Conservation (phyloP, 1,284 basidiomycete genomes). For the Leccinum insolens region DNA sequence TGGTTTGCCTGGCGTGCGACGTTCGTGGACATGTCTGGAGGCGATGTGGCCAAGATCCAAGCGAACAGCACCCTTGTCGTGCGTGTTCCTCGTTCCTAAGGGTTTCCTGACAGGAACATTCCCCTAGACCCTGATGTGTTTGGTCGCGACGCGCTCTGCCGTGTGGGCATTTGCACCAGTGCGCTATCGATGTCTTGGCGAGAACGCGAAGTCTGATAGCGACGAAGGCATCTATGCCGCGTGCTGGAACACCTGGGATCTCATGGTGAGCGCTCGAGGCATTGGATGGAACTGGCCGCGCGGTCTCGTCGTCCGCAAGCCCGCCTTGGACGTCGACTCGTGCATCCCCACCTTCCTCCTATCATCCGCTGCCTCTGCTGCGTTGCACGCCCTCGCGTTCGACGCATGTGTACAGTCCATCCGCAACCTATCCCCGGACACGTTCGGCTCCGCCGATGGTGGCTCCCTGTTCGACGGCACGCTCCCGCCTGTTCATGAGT, state of each 20-base stretch:
- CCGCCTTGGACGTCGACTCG: constrained; percentile 11
- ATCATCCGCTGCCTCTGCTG: not conserved
- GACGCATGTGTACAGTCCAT: constrained; percentile 19
- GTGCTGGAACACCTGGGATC: constrained; percentile 31
- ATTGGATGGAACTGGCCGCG: constrained; percentile 33
- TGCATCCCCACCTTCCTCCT: constrained; percentile 16
- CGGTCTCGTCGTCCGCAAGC: constrained; percentile 19
- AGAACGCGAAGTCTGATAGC: not conserved
- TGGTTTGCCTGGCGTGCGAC: constrained; percentile 27
- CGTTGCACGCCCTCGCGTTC: constrained; percentile 15
- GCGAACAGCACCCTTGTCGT: constrained; percentile 23
- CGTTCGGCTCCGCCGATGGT: constrained; percentile 23
- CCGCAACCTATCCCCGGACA: constrained; percentile 18
- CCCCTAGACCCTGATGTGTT: constrained; percentile 22
- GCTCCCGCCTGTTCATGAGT: constrained; percentile 43
- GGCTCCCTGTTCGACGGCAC: constrained; percentile 52
- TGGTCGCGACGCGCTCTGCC: constrained; percentile 19
- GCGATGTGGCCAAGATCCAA: constrained; percentile 8
- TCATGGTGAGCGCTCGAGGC: constrained; percentile 26
- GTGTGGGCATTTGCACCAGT: constrained; percentile 21
- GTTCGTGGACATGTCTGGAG: constrained; percentile 25
- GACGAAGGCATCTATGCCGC: constrained; percentile 9
- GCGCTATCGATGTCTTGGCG: constrained; percentile 15
- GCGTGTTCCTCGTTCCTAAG: constrained; percentile 5
- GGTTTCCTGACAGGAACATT: not conserved